These are phyloP conservation scores for Rhododendron williamsianum DNA, from an alignment of 148 eudicot genomes.

Conservation along the genomic window DNA sequence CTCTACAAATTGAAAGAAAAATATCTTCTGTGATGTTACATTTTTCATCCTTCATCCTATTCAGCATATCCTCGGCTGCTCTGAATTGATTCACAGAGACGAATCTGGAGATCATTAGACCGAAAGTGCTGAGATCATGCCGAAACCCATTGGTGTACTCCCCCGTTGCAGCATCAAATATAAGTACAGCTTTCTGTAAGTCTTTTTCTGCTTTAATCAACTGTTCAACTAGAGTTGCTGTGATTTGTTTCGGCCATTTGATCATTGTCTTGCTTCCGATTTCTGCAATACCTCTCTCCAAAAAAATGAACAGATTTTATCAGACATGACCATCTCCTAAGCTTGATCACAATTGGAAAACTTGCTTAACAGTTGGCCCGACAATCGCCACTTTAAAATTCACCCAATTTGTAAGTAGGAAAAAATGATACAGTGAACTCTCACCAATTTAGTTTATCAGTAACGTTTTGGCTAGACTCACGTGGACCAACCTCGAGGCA, in stretches of 20 bases:
- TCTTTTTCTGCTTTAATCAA: conserved; percentile 70
- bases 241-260: conserved; percentile 76
- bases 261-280: conserved; percentile 44
- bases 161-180: conserved; percentile 78
- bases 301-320: neutral
- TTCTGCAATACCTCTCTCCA: neutral
- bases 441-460: neutral
- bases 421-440: neutral
- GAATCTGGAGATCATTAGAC: conserved; percentile 63
- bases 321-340: neutral
- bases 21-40: conserved; percentile 52
- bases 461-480: neutral
- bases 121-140: conserved; percentile 65
- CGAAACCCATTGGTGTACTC: conserved; percentile 75
- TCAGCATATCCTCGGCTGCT: conserved; percentile 70
- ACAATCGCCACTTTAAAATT: neutral
- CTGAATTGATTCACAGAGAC: conserved; percentile 65
- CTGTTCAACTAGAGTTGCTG: conserved; percentile 58
- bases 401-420: neutral
- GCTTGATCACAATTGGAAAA: neutral
- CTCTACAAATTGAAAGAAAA: conserved; percentile 65
- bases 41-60: conserved; percentile 75
- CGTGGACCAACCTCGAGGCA: neutral
- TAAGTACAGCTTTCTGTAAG: conserved; percentile 47
- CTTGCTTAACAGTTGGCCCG: neutral